Conservation (phyloP, 2,329 filamentous ascomycete genomes). For the Aspergillus pseudonomiae region DNA sequence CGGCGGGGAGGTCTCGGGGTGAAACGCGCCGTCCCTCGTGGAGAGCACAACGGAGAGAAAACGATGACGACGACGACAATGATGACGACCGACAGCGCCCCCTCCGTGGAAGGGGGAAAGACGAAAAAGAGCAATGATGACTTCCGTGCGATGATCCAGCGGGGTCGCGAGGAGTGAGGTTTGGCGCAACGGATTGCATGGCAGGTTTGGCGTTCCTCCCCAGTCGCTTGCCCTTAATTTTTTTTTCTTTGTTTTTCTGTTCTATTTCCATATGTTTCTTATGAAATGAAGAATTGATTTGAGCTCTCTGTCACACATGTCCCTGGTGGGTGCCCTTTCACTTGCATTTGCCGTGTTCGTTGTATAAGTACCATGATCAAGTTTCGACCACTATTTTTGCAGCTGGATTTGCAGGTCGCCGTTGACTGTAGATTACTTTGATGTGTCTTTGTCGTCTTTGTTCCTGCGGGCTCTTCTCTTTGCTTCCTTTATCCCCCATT, state of each 20-base stretch:
- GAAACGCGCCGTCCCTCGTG: constrained; percentile 38
- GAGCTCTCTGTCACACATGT: constrained; percentile 1
- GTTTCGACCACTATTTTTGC: constrained; percentile 1
- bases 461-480: neutral
- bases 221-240: constrained; percentile 5
- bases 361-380: constrained; percentile 9
- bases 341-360: constrained; percentile 15
- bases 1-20: constrained; percentile 54
- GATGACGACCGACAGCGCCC: constrained; percentile 25
- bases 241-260: constrained; percentile 16
- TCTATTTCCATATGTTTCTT: constrained; percentile 5
- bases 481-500: neutral
- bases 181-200: constrained; percentile 26
- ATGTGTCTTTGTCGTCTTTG: constrained; percentile 3
- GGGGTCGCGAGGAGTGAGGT: constrained; percentile 35
- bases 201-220: constrained; percentile 30
- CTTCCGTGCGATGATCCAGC: constrained; percentile 58
- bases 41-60: constrained; percentile 28
- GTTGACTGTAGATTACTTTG: constrained; percentile 6
- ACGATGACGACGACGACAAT: constrained; percentile 27
- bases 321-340: constrained; percentile 7
- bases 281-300: constrained; percentile 4
- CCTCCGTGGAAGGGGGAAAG: constrained; percentile 25
- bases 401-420: constrained; percentile 1
- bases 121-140: constrained; percentile 59